phyloP scores from a whole-genome alignment of 2,329 filamentous ascomycete species.

The Pyrenochaeta sp. region DNA sequence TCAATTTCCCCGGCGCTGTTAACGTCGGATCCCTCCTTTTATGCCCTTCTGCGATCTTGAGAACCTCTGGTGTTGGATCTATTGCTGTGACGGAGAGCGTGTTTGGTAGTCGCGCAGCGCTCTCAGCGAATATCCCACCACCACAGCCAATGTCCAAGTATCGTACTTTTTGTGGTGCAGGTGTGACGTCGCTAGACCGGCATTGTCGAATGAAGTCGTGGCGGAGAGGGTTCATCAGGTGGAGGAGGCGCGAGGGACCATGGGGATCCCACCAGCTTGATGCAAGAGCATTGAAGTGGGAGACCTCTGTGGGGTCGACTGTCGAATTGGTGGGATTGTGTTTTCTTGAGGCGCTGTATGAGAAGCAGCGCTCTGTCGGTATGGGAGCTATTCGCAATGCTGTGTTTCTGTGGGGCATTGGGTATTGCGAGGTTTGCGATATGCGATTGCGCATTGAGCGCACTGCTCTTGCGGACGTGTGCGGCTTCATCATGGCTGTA shows the following conservation, averaged over 20 bases:
- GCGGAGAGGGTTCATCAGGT: constrained; percentile 97
- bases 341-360: constrained; percentile 21
- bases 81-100: constrained; percentile 76
- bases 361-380: constrained; percentile 23
- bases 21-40: constrained; percentile 77
- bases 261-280: constrained; percentile 97
- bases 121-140: constrained; percentile 95
- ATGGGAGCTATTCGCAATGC: neutral
- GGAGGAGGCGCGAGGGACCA: constrained; percentile 88
- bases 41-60: constrained; percentile 79
- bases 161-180: constrained; percentile 57
- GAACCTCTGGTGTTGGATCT: constrained; percentile 77
- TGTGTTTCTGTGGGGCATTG: neutral
- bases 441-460: constrained; percentile 14
- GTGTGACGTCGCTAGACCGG: constrained; percentile 54
- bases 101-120: constrained; percentile 72
- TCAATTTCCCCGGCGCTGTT: constrained; percentile 62
- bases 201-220: constrained; percentile 89
- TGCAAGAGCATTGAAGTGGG: constrained; percentile 93
- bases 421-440: neutral
- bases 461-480: constrained; percentile 9
- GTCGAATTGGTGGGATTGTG: constrained; percentile 36
- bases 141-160: constrained; percentile 96
- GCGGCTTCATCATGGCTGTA: constrained; percentile 18
- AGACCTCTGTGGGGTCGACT: constrained; percentile 85